Conservation (phyloP, 129 eudicot genomes). For the Centrapalus pauciflorus region DNA sequence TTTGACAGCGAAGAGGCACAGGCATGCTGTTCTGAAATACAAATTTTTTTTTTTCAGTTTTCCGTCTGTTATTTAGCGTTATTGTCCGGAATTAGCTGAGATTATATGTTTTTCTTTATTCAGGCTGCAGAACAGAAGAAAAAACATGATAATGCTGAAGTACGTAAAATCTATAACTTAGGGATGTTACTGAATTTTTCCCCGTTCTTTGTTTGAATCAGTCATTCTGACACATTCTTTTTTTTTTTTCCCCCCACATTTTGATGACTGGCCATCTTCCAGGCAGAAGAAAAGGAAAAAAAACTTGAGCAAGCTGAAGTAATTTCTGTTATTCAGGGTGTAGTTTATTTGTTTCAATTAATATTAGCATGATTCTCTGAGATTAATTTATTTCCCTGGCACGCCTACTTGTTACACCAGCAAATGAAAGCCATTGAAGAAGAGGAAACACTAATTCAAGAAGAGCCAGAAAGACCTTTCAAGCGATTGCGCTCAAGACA, state of each 20-base stretch:
- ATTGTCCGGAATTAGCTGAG: slow-evolving; percentile 4
- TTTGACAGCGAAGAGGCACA: slow-evolving; percentile 52
- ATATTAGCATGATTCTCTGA: slow-evolving; percentile 6
- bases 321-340: background rate
- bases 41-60: background rate
- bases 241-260: no score
- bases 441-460: slow-evolving; percentile 45
- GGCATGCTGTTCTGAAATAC: slow-evolving; percentile 21
- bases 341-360: background rate
- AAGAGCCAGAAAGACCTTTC: slow-evolving; percentile 58
- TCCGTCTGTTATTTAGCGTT: background rate
- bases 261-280: slow-evolving; percentile 14
- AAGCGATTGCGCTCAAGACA: slow-evolving; percentile 53
- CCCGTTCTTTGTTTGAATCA: background rate
- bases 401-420: slow-evolving; percentile 21
- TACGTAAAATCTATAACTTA: slow-evolving; percentile 15
- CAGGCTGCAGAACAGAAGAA: slow-evolving; percentile 46
- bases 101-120: background rate
- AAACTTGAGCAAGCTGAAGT: slow-evolving; percentile 27
- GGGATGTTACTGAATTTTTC: background rate
- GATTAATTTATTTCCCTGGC: background rate
- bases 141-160: slow-evolving; percentile 39
- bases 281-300: slow-evolving; percentile 9
- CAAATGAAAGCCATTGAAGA: slow-evolving; percentile 30
- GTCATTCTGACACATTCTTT: slow-evolving; percentile 1